Conservation (phyloP, 73 alveolate species). For the Uronychia binucleata region DNA sequence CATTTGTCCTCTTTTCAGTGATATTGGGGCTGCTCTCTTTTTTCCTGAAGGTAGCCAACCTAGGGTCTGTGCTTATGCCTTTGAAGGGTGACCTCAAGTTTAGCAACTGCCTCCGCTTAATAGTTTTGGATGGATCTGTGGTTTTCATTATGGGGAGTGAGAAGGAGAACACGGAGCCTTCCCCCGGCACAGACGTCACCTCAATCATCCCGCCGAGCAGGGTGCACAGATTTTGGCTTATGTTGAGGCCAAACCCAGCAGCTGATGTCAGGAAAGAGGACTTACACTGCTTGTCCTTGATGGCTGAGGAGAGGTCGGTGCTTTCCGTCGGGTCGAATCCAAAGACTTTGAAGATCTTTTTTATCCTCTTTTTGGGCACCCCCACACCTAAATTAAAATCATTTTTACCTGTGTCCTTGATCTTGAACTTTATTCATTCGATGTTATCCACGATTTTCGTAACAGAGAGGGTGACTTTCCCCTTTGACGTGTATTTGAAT, state of each 20-base stretch:
- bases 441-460: not conserved
- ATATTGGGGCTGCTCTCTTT: not conserved
- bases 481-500: not conserved
- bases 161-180: not conserved
- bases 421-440: not conserved
- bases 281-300: not conserved
- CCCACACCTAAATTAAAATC: too few species aligned
- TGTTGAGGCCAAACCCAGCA: slow-evolving; percentile 6
- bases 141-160: not conserved
- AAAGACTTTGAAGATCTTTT: not conserved
- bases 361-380: not conserved
- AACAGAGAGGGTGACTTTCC: not conserved
- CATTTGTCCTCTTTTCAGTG: not conserved
- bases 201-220: not conserved
- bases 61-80: too few species aligned
- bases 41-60: not conserved
- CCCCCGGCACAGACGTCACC: not conserved
- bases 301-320: not conserved
- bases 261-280: not conserved
- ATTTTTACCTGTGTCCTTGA: slow-evolving; percentile 2
- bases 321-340: not conserved
- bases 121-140: not conserved
- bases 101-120: not conserved
- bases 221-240: not conserved
- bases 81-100: too few species aligned